Conservation (phyloP, 305 asterid species). For the Fraxinus latifolia region DNA sequence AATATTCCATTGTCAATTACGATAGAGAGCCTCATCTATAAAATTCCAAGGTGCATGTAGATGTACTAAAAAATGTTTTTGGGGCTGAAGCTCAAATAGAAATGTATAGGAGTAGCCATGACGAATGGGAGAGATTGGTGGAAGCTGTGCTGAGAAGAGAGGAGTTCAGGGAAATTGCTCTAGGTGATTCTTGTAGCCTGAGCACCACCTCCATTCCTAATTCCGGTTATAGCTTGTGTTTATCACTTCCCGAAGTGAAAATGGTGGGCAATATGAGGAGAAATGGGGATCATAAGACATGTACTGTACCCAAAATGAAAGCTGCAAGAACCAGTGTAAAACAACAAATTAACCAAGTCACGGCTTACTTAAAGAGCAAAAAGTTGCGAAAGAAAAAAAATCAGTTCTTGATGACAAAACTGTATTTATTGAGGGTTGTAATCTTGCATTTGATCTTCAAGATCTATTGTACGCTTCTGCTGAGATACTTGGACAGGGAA, state of each 20-base stretch:
- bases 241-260: not conserved
- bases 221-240: not conserved
- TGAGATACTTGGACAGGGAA: slow-evolving; percentile 16
- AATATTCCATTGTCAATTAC: not conserved
- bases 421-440: slow-evolving; percentile 14
- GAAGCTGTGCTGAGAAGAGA: slow-evolving; percentile 24
- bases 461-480: not conserved
- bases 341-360: not conserved
- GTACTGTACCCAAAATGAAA: not conserved
- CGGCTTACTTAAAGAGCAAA: not conserved
- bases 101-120: not conserved
- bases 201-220: slow-evolving; percentile 28
- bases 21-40: not conserved
- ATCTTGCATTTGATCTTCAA: not conserved
- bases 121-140: slow-evolving; percentile 32
- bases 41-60: not conserved
- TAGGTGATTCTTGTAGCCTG: slow-evolving; percentile 38
- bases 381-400: not conserved
- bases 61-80: not conserved
- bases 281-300: not conserved
- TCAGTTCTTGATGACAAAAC: not conserved
- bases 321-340: not conserved
- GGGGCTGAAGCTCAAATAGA: not conserved
- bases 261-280: not conserved
- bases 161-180: slow-evolving; percentile 31